Evolutionary conservation across 768 basidiomycete genomes (phyloP).

Genomic region (Candolleomyces efflorescens): DNA sequence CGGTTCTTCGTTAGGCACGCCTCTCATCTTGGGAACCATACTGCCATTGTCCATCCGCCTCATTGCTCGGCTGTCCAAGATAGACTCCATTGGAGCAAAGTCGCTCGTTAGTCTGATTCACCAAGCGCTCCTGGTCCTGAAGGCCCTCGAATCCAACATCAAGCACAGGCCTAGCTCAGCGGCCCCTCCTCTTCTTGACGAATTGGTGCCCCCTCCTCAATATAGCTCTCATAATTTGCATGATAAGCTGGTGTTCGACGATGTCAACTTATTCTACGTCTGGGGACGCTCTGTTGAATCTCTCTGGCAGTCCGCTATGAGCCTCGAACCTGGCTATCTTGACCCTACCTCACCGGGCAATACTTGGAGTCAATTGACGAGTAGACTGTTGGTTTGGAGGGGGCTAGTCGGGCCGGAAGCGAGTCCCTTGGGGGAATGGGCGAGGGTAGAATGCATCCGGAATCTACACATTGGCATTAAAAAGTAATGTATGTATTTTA

Average conservation of each 20-base stretch:
- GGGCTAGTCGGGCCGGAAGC: constrained; percentile 35
- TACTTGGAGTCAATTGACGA: constrained; percentile 51
- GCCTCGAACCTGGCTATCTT: constrained; percentile 16
- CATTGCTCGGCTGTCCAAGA: background rate
- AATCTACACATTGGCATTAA: constrained; percentile 7
- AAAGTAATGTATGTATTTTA: background rate
- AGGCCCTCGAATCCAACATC: background rate
- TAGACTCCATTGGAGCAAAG: background rate
- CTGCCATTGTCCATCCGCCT: constrained; percentile 4
- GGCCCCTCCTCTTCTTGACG: background rate
- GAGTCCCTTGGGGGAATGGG: constrained; percentile 50
- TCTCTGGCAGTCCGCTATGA: constrained; percentile 55
- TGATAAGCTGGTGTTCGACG: constrained; percentile 20
- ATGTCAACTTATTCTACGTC: constrained; percentile 21
- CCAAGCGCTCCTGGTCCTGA: background rate
- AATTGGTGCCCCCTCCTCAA: constrained; percentile 22
- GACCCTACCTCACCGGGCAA: background rate
- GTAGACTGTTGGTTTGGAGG: constrained; percentile 55
- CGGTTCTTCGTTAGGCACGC: background rate
- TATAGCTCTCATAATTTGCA: constrained; percentile 33
- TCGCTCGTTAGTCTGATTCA: background rate
- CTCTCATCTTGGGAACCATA: background rate
- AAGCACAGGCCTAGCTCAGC: background rate
- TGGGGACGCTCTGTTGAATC: constrained; percentile 54
- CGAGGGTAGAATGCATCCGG: constrained; percentile 26